Evolutionary conservation across 768 basidiomycete genomes (phyloP), one percentile per base, ranked within the genome.

Genomic region (Ramaria rubella): DNA sequence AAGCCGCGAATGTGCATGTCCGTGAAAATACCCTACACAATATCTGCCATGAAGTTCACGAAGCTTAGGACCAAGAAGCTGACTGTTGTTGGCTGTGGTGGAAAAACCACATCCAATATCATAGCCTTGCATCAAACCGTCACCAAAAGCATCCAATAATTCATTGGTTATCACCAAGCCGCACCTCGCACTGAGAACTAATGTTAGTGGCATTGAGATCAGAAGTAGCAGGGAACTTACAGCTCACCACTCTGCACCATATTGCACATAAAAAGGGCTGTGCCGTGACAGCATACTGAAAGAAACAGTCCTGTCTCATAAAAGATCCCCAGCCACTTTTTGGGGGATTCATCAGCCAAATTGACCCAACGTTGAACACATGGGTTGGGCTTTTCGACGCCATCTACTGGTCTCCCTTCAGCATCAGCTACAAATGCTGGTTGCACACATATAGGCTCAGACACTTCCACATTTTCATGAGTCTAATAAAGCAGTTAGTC

Each of bases 291-390:
- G 56, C 74, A 75, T 8, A 66, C 64, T 56, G 59, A 52, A 0
- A 70, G 65, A 57, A 77, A 77, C 9, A 74, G 61, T 0, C 75
- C 73, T 0, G 70, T 67, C 63, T 75, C 70, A 0, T 70, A 57
- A 50, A 72, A 77, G 8, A 73, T 61, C 59, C n/a, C n/a, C n/a
- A n/a, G n/a, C n/a, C n/a, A n/a, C n/a, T n/a, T n/a, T n/a, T n/a
- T n/a, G n/a, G n/a, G n/a, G n/a, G n/a, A n/a, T 27, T 73, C 66
- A 1, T 61, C 57, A 0, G 62, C 58, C 1, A 63, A 64, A 0
- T 65, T 69, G 58, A 68, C 71, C 71, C 69, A 72, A 44, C 68
- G 69, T n/a, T 69, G 57, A 1, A 65, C 64, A 57, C 69, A 71
- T 0, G 57, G 44, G 12, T 53, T 53, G 9, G 27, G 54, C 23